phyloP scores from a whole-genome alignment of 139 green algal species.

The Yamagishiella unicocca region DNA sequence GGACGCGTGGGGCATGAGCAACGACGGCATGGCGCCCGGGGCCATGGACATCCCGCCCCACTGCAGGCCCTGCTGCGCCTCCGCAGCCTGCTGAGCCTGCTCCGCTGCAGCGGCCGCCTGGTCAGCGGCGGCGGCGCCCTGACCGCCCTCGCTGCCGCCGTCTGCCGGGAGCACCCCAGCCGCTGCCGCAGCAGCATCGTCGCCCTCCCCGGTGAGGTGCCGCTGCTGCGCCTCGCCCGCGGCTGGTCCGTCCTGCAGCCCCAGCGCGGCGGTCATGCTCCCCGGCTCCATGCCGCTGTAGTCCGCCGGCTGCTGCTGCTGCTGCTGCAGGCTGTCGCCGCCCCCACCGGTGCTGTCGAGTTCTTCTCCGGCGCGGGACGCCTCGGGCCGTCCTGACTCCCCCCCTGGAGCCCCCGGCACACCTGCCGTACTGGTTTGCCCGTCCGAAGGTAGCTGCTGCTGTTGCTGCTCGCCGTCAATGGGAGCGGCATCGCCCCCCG shows the following conservation, averaged over 20 bases:
- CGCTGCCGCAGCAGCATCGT: not conserved
- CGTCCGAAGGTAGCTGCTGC: too few species aligned
- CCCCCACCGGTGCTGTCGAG: too few species aligned
- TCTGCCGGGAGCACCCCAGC: not conserved
- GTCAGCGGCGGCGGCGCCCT: not conserved
- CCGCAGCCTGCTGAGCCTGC: not conserved
- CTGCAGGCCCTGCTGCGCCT: not conserved
- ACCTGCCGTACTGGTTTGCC: too few species aligned
- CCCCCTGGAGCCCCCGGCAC: too few species aligned
- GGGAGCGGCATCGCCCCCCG: too few species aligned
- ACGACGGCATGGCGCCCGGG: not conserved
- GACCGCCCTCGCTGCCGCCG: not conserved
- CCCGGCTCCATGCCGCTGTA: not conserved
- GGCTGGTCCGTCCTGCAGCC: not conserved
- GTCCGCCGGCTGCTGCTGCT: not conserved
- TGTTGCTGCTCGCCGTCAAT: conserved; percentile 12
- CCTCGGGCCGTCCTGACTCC: too few species aligned
- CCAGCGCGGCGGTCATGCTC: conserved; percentile 3
- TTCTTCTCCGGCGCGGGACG: too few species aligned
- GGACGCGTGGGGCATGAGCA: not conserved
- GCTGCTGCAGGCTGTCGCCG: too few species aligned
- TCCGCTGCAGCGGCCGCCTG: not conserved
- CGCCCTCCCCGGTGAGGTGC: not conserved
- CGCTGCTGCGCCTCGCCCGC: too few species aligned
- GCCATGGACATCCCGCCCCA: not conserved